Base-by-base conservation (phyloP, 129 eudicot species). In the Centrapalus pauciflorus region DNA sequence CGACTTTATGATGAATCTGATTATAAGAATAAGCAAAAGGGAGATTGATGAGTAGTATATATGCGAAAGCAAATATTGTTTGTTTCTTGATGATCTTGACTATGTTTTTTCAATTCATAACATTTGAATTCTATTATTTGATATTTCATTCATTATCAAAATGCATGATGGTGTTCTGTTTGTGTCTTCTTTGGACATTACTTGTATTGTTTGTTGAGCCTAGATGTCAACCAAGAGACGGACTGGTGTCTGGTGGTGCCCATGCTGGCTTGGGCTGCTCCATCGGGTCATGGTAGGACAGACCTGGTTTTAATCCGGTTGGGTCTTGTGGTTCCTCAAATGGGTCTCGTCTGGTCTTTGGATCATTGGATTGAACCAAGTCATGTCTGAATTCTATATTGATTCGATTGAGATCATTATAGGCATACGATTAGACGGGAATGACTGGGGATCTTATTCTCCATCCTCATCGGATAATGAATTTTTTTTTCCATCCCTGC, bases 1-100 rank as follows among this genome's bases (percentile, higher is more conserved):
- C 76, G 41, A 80, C 64, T 43, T 66, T 69, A 67, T 41, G 72
- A 76, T 75, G 69, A 50, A 69, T 81, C 63, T 64, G 60, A 66
- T 74, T 77, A 76, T 58, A 78, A 61, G 78, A 82, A 84, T 78
- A 88, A 85, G 78, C 55, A 30, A 37, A 66, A 27, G 34, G 45
- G n/a, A n/a, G n/a, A n/a, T n/a, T 43, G 30, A 27, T 66, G 61
- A 30, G n/a, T 61, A 64, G 72, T 67, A 79, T 74, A 73, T 72
- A 72, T 65, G 52, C 29, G 52, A 30, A 74, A 74, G 67, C 67
- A 51, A 32, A 41, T 64, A 51, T 61, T 72, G 55, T 72, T n/a
- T 72, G 49, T 71, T 71, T 61, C 70, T 49, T 54, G 65, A 69
- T 66, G 48, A 73, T 63, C 32, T 60, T 70, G 78, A 64, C 78